These are phyloP conservation scores for Globisporangium acanthophoron DNA, from an alignment of 352 stramenopile genomes.

Conservation along the genomic window DNA sequence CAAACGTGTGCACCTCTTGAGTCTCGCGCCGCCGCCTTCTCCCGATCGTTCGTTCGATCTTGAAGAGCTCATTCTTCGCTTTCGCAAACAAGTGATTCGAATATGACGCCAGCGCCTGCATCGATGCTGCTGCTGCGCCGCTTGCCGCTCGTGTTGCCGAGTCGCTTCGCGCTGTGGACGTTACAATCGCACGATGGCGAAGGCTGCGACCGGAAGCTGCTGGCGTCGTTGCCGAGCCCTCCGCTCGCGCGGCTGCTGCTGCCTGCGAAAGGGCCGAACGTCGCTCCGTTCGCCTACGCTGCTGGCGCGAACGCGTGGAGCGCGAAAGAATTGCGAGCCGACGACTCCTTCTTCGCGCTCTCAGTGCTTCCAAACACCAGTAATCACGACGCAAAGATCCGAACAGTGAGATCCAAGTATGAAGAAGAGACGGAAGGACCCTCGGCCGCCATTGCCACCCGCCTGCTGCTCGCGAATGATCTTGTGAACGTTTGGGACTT, in stretches of 20 bases:
- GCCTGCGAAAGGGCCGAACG: constrained; percentile 7
- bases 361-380: constrained; percentile 5
- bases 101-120: neutral
- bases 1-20: no score
- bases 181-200: constrained; percentile 17
- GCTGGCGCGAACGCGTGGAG: neutral
- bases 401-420: neutral
- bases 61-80: no score
- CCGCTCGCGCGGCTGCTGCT: constrained; percentile 29
- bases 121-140: neutral
- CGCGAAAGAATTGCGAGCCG: neutral
- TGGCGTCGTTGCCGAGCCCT: constrained; percentile 7
- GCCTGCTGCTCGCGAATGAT: constrained; percentile 26
- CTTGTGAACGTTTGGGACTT: constrained; percentile 40
- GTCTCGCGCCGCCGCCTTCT: no score
- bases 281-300: constrained; percentile 2
- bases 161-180: constrained; percentile 35
- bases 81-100: neutral
- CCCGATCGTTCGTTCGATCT: no score
- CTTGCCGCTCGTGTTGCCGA: constrained; percentile 8
- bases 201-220: constrained; percentile 15
- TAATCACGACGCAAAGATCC: neutral
- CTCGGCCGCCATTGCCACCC: constrained; percentile 19
- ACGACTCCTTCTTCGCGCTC: constrained; percentile 6
- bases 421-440: neutral